A percentile compares a stretch with the other conserved stretches of the same genome.
phyloP scores from a whole-genome alignment of 164 flowering plant genomes.

The Magnolia sinica region DNA sequence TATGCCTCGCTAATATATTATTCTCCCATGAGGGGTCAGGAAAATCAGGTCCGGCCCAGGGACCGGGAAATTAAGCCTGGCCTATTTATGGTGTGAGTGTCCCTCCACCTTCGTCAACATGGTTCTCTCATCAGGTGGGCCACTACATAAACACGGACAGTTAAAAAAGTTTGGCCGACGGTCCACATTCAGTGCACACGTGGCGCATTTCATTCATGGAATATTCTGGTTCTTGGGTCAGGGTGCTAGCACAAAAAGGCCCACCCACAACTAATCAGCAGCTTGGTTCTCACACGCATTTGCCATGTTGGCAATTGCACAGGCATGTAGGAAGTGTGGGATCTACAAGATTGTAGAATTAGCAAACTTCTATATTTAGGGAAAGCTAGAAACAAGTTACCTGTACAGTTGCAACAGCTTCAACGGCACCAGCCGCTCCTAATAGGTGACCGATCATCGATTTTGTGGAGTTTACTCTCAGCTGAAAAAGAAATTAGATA shows the following conservation, averaged over 20 bases:
- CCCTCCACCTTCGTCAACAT: too few species aligned
- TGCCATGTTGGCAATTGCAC: neutral
- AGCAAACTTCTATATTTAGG: neutral
- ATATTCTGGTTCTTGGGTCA: too few species aligned
- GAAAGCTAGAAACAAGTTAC: constrained; percentile 26
- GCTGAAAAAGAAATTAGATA: constrained; percentile 32
- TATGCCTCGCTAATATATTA: too few species aligned
- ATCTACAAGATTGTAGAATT: neutral
- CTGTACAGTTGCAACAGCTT: constrained; percentile 93
- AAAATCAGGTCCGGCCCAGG: too few species aligned
- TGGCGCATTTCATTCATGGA: neutral
- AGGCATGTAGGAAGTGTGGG: neutral
- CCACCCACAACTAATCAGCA: neutral
- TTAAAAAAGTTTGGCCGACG: neutral
- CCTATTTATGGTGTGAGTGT: too few species aligned
- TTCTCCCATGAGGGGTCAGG: too few species aligned
- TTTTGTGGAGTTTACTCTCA: constrained; percentile 86
- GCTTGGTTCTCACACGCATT: neutral
- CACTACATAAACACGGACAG: too few species aligned
- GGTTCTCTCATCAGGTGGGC: too few species aligned
- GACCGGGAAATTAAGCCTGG: too few species aligned
- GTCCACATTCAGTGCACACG: neutral
- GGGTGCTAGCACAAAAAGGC: too few species aligned
- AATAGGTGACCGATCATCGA: constrained; percentile 96
- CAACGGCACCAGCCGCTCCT: constrained; percentile 98